Evolutionary conservation across 495 filamentous ascomycete species (phyloP).

Genomic region (Hypoxylon lenormandii): DNA sequence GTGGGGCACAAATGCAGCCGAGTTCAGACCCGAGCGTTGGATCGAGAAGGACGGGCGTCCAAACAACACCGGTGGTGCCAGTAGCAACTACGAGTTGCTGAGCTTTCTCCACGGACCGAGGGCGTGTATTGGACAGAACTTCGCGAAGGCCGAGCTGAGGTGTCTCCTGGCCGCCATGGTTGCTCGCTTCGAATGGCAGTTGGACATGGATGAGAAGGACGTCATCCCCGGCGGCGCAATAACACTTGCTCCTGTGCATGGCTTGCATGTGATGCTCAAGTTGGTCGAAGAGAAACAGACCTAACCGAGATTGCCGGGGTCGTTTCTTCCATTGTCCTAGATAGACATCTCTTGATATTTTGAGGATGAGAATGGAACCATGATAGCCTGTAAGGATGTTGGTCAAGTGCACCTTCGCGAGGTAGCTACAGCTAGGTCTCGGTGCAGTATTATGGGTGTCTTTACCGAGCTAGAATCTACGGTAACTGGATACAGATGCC

Average conservation of each 20-base stretch:
- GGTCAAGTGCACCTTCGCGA: background rate
- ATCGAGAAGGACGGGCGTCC: slow-evolving; percentile 69
- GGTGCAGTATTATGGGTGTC: too few species aligned
- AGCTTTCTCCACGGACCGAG: slow-evolving; percentile 84
- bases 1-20: slow-evolving; percentile 37
- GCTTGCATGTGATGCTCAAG: slow-evolving; percentile 32
- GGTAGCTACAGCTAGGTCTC: too few species aligned
- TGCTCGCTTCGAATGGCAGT: slow-evolving; percentile 31
- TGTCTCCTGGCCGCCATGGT: slow-evolving; percentile 42
- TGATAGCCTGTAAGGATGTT: background rate
- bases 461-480: too few species aligned
- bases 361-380: background rate
- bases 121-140: slow-evolving; percentile 84
- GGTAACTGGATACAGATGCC: background rate
- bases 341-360: background rate
- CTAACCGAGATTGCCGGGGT: background rate
- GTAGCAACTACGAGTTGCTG: slow-evolving; percentile 67
- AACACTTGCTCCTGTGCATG: slow-evolving; percentile 36
- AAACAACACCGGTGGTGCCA: slow-evolving; percentile 66
- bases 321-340: background rate
- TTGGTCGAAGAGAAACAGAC: slow-evolving; percentile 11
- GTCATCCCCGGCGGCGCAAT: slow-evolving; percentile 36
- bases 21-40: slow-evolving; percentile 48
- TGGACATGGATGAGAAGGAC: slow-evolving; percentile 44
- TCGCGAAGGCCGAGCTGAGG: slow-evolving; percentile 63